Conservation (phyloP, 106 monocot genomes). For the Ottelia alismoides region DNA sequence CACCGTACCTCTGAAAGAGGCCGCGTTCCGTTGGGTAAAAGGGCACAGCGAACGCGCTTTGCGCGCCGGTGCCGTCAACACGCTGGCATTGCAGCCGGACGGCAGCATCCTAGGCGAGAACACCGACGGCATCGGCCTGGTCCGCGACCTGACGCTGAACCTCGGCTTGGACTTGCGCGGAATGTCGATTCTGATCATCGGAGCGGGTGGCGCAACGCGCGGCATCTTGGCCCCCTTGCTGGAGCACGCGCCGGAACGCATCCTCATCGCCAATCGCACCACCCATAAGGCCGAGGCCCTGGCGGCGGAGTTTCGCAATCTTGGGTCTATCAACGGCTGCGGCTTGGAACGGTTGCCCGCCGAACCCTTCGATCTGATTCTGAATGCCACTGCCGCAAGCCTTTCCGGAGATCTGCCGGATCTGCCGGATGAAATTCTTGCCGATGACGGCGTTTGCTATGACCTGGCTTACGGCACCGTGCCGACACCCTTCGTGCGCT, state of each 20-base stretch:
- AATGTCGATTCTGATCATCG: not conserved
- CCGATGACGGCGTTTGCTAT: not conserved
- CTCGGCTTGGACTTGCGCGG: not conserved
- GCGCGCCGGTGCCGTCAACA: not conserved
- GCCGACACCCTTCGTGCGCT: not conserved
- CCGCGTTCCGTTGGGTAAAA: no score
- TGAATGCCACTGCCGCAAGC: not conserved
- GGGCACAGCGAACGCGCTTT: not conserved
- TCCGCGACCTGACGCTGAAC: not conserved
- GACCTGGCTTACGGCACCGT: not conserved
- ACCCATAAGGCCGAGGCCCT: not conserved
- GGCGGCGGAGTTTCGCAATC: not conserved
- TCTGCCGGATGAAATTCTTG: not conserved
- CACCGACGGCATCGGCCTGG: not conserved
- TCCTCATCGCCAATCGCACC: not conserved
- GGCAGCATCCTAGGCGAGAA: not conserved
- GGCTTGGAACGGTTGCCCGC: not conserved
- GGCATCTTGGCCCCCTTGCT: not conserved
- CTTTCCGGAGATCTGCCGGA: not conserved
- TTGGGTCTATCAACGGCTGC: not conserved
- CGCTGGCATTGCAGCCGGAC: not conserved
- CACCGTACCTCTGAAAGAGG: not conserved
- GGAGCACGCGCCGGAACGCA: not conserved
- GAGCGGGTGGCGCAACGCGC: not conserved
- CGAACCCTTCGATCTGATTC: not conserved